Conservation (phyloP, 805 yeast species). For the Wickerhamomyces rabaulensis region DNA sequence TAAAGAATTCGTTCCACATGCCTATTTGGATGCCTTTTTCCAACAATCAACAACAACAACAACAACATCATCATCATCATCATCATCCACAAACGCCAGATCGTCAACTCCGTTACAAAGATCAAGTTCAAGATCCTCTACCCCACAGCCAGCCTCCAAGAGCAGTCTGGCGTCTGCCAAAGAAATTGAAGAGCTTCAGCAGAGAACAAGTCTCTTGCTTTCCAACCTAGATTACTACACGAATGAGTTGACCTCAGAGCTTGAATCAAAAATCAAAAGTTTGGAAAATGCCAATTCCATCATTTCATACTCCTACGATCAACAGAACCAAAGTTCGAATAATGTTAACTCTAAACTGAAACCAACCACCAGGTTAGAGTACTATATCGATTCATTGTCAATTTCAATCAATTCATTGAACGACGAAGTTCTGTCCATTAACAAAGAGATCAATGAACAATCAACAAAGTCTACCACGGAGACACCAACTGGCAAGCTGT, state of each 20-base stretch:
- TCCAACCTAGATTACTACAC: constrained; percentile 61
- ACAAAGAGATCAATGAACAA: background rate
- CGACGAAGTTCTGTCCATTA: constrained; percentile 33
- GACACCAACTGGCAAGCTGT: constrained; percentile 30
- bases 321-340: constrained; percentile 6
- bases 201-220: constrained; percentile 44
- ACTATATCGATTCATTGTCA: constrained; percentile 56
- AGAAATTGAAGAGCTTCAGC: constrained; percentile 35
- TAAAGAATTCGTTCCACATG: constrained; percentile 57
- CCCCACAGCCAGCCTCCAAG: constrained; percentile 2
- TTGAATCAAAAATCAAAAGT: constrained; percentile 44
- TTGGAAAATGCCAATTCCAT: constrained; percentile 48
- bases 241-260: constrained; percentile 48
- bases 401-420: constrained; percentile 54
- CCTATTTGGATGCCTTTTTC: constrained; percentile 59
- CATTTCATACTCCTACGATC: constrained; percentile 35
- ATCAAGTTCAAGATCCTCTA: constrained; percentile 25
- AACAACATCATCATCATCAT: too few species aligned
- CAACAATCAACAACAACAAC: constrained; percentile 13
- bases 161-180: constrained; percentile 19
- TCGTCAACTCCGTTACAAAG: constrained; percentile 4
- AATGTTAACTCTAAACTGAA: constrained; percentile 24
- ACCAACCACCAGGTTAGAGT: constrained; percentile 56
- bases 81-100: constrained; percentile 26
- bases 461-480: background rate